Evolutionary conservation across 2,329 filamentous ascomycete genomes (phyloP).

Genomic region (Piedraia hortae): DNA sequence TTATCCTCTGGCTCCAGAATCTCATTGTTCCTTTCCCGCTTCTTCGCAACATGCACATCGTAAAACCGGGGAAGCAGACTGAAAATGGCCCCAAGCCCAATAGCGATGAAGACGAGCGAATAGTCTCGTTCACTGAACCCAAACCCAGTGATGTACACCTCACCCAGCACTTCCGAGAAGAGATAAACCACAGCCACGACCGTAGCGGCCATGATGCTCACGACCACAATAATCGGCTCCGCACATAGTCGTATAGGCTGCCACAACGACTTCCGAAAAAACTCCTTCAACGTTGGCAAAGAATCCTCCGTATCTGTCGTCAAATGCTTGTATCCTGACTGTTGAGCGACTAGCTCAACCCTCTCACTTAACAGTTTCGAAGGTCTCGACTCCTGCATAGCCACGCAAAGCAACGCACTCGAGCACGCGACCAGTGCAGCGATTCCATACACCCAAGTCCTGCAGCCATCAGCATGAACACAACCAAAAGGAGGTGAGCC

Average conservation of each 20-base stretch:
- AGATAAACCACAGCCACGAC: conserved; percentile 23
- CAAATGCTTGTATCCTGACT: conserved; percentile 7
- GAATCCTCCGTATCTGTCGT: conserved; percentile 4
- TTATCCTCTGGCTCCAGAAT: conserved; percentile 20
- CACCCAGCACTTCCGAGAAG: conserved; percentile 18
- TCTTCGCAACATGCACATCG: conserved; percentile 14
- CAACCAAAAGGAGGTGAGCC: too few relatives aligned
- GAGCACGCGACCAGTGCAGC: conserved; percentile 2
- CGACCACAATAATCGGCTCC: conserved; percentile 1
- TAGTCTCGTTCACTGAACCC: conserved; percentile 10
- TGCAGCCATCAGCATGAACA: too few relatives aligned
- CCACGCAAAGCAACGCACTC: conserved; percentile 12
- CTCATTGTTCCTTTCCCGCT: conserved; percentile 4
- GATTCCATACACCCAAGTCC: conserved; percentile 1
- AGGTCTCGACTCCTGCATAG: conserved; percentile 19
- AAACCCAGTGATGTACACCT: conserved; percentile 10
- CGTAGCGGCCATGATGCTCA: conserved; percentile 4
- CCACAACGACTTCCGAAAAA: conserved; percentile 1
- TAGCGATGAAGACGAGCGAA: conserved; percentile 24
- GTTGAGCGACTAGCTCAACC: too few relatives aligned
- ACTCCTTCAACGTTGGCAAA: conserved; percentile 1
- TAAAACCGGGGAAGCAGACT: conserved; percentile 18
- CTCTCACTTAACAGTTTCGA: too few relatives aligned
- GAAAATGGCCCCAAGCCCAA: conserved; percentile 11
- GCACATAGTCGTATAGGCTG: conserved; percentile 1